Evolutionary conservation across 1,139 yeast species (phyloP), one percentile per base, ranked within the genome.

Genomic region (Candida gigantensis): DNA sequence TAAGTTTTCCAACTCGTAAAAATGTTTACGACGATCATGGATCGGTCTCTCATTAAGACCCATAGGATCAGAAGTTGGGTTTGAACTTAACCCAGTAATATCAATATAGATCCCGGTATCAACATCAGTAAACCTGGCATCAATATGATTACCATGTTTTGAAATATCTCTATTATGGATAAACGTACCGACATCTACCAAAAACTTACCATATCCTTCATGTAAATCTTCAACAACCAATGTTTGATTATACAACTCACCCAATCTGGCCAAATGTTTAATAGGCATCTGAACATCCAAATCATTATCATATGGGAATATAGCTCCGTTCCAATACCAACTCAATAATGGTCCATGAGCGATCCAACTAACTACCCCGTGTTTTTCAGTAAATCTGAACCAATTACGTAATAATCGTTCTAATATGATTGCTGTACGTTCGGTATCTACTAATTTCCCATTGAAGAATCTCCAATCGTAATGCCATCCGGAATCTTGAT

Each of bases 251-350:
- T 61, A 69, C 24, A 61, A 53, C 40, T 65, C 52, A 1, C 74
- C 70, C 32, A 78, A 49, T 34, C 50, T 47, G 37, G 62, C 50
- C 35, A 78, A 53, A 3, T 79, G 68, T 2, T 52, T 51, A 42
- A 68, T 57, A 0, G 82, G 65, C 41, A 79, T 65, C 42, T 77
- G 77, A 8, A 78, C 79, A 51, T 80, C 85, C 27, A 79, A 50
- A 50, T 79, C 86, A 35, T 68, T 68, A 52, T 80, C 85, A 83
- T 84, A 80, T 1, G 84, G 84, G 50, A 79, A 55, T 11, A 63
- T 69, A 49, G 75, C 51, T 0, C 84, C 84, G 50, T 79, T 79
- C 74, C 81, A 75, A 47, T 70, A 67, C 77, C 83, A 80, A 1
- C 83, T 81, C 21, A 79, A 51, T 38, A 79, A 57, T 0, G 81